Base-by-base conservation (phyloP, 192 early-diverging fungal genomes). In the Coemansia sp. region DNA sequence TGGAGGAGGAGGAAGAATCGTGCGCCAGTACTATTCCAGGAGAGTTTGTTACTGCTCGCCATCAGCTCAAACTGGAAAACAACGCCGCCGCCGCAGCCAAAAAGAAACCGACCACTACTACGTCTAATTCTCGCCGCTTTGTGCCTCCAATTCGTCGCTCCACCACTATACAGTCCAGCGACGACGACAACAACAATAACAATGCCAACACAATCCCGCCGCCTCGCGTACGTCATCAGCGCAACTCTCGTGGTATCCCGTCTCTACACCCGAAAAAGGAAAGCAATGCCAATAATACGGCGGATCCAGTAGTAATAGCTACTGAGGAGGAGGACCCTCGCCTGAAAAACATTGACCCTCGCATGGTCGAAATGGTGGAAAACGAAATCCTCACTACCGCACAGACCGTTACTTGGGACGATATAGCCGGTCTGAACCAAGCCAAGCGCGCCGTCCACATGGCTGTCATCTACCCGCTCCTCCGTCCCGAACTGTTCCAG, bases 301-400 rank as follows among this genome's bases (percentile, higher is more conserved):
- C n/a, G n/a, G 54, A 51, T 1, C 79, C 79, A 11, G 76, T 61
- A 15, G 70, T 66, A 15, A 62, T 84, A n/a, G n/a, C n/a, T n/a
- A n/a, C n/a, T n/a, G n/a, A n/a, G 0, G 93, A 94, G 59, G 92
- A 93, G 39, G n/a, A n/a, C n/a, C n/a, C n/a, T n/a, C 85, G 92
- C 14, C 69, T 97, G 20, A 83, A 82, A 43, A 96, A 97, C 71
- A 88, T 97, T 29, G 94, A 96, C 5, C 92, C 94, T 24, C 81
- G 85, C 37, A 92, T 97, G 92, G 73, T 94, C 17, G 94, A 97
- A 69, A 88, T 87, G 68, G 94, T 97, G 57, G 87, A 88, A 66
- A 96, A 93, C 73, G 95, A 97, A 82, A 92, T 97, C 47, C 84
- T 97, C 73, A 88, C 88, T 5, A 76, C 70, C 1, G 53, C 79